These are phyloP conservation scores for Takakia lepidozioides DNA, from an alignment of 225 moss, liverwort and hornwort species.

Conservation along the genomic window DNA sequence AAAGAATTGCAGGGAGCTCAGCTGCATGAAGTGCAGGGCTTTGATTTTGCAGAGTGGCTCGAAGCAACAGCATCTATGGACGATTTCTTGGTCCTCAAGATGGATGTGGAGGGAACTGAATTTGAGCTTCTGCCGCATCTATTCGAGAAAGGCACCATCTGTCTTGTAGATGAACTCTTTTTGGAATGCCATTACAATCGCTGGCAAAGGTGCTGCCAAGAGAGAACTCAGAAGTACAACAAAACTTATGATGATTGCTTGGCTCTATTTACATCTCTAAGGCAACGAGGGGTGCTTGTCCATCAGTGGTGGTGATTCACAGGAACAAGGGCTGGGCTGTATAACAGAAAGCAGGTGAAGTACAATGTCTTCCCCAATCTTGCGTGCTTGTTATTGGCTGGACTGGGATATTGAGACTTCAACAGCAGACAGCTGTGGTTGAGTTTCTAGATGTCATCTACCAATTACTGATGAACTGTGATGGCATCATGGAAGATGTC, in stretches of 20 bases:
- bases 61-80: constrained; percentile 10
- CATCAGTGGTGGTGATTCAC: constrained; percentile 49
- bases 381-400: too few species aligned
- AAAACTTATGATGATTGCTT: constrained; percentile 37
- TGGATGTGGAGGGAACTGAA: constrained; percentile 55
- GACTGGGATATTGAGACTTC: too few species aligned
- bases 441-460: too few species aligned
- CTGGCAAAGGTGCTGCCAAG: constrained; percentile 48
- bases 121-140: constrained; percentile 29
- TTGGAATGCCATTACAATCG: constrained; percentile 66
- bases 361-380: too few species aligned
- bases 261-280: constrained; percentile 24
- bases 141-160: constrained; percentile 33
- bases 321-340: too few species aligned
- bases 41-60: constrained; percentile 41
- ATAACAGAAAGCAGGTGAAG: too few species aligned
- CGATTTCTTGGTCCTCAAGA: constrained; percentile 45
- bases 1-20: neutral
- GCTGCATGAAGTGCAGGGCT: constrained; percentile 21
- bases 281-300: constrained; percentile 38
- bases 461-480: too few species aligned
- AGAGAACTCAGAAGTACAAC: constrained; percentile 29
- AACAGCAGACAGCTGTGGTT: too few species aligned
- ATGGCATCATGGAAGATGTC: too few species aligned
- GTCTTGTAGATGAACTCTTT: constrained; percentile 51